A percentile compares a stretch with the other conserved stretches of the same genome.
Conservation (phyloP, 2,329 filamentous ascomycete genomes). For the Pseudocercospora pini-densiflorae region DNA sequence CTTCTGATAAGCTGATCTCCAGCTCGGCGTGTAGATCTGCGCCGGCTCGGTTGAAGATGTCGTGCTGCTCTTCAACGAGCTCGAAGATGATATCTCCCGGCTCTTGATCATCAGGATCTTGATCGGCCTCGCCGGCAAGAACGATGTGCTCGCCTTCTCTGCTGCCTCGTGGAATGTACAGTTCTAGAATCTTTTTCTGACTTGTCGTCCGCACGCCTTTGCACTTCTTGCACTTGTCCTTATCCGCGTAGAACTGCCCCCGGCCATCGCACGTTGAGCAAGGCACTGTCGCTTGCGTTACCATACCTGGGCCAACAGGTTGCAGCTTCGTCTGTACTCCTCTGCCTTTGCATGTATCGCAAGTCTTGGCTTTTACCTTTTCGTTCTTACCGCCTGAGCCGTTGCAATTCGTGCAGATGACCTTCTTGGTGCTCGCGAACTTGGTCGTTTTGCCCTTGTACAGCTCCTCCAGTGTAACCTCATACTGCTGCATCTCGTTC, state of each 20-base stretch:
- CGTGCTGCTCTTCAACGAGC: slow-evolving; percentile 79
- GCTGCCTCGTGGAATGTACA: slow-evolving; percentile 88
- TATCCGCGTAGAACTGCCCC: slow-evolving; percentile 90
- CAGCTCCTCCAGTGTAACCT: slow-evolving; percentile 88
- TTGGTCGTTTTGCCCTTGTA: slow-evolving; percentile 99
- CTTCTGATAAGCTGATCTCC: slow-evolving; percentile 79
- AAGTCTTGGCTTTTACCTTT: slow-evolving; percentile 81
- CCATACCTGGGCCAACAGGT: slow-evolving; percentile 83
- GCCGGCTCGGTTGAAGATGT: slow-evolving; percentile 79
- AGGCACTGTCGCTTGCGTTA: slow-evolving; percentile 76
- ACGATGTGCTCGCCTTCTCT: slow-evolving; percentile 85
- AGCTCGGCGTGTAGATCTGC: slow-evolving; percentile 83
- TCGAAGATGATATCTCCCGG: slow-evolving; percentile 94
- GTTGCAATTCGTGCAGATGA: slow-evolving; percentile 85
- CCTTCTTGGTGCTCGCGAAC: slow-evolving; percentile 93
- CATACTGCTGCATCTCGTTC: slow-evolving; percentile 88
- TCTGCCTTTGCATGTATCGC: slow-evolving; percentile 80
- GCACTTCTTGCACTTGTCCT: slow-evolving; percentile 99
- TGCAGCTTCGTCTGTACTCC: slow-evolving; percentile 76
- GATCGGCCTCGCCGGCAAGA: slow-evolving; percentile 91
- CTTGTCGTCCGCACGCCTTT: slow-evolving; percentile 87
- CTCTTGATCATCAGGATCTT: slow-evolving; percentile 83
- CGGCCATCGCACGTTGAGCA: slow-evolving; percentile 84
- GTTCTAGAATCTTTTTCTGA: slow-evolving; percentile 91
- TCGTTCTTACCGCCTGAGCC: slow-evolving; percentile 83